phyloP scores from a whole-genome alignment of 2,329 filamentous ascomycete genomes.

The Ceratocystis huliohia region DNA sequence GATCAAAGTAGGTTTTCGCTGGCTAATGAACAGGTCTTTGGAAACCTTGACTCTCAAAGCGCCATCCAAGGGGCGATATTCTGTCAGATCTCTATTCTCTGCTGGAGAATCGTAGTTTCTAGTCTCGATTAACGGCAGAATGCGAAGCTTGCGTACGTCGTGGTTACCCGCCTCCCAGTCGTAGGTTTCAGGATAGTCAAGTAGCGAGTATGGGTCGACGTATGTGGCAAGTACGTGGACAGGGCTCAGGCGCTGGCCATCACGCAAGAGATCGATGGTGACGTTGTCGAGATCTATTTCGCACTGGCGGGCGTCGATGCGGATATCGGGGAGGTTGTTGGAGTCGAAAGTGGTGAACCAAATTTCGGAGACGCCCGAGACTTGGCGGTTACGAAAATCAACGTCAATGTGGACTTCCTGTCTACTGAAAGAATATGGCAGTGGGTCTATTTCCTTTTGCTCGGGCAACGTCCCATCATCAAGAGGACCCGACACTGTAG shows the following conservation, averaged over 20 bases:
- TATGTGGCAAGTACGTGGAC: slow-evolving; percentile 30
- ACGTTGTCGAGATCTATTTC: slow-evolving; percentile 43
- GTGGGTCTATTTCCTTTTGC: slow-evolving; percentile 29
- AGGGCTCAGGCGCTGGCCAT: slow-evolving; percentile 25
- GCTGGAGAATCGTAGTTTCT: slow-evolving; percentile 42
- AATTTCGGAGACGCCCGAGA: slow-evolving; percentile 72
- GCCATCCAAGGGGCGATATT: slow-evolving; percentile 44
- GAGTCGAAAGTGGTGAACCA: slow-evolving; percentile 53
- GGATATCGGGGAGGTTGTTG: slow-evolving; percentile 45
- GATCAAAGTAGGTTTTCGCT: slow-evolving; percentile 32
- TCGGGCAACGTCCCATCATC: slow-evolving; percentile 28
- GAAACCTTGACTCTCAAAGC: slow-evolving; percentile 33
- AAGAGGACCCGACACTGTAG: slow-evolving; percentile 14
- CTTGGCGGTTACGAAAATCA: slow-evolving; percentile 61
- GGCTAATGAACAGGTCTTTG: slow-evolving; percentile 17
- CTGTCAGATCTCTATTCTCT: slow-evolving; percentile 41
- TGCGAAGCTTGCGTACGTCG: slow-evolving; percentile 58
- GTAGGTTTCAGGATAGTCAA: slow-evolving; percentile 49
- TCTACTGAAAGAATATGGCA: slow-evolving; percentile 50
- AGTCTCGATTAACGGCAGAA: slow-evolving; percentile 40
- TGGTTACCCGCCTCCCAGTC: slow-evolving; percentile 60
- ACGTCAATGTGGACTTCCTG: slow-evolving; percentile 85
- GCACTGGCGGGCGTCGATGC: slow-evolving; percentile 50
- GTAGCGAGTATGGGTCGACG: slow-evolving; percentile 53
- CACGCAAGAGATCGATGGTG: slow-evolving; percentile 34